Percentiles rank a stretch among this genome's conserved stretches.
phyloP scores from a whole-genome alignment of 306 rosid species.

The Mimosa pudica region DNA sequence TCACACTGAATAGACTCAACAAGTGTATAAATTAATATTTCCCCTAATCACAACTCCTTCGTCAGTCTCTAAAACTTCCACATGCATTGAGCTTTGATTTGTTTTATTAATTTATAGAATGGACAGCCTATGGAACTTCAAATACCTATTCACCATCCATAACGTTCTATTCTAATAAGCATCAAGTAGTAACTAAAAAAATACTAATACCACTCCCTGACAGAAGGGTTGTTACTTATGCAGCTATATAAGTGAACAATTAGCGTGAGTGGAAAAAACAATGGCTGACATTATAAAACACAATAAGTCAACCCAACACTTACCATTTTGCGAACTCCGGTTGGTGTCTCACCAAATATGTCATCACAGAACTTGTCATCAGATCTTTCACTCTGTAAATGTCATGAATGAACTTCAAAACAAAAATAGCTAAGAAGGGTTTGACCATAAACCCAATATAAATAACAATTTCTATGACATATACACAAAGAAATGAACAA shows the following conservation, averaged over 20 bases:
- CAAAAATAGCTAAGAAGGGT: slow-evolving; percentile 12
- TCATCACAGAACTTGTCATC: slow-evolving; percentile 80
- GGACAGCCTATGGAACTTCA: background rate
- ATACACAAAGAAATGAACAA: slow-evolving; percentile 22
- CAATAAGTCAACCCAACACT: slow-evolving; percentile 34
- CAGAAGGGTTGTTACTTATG: background rate
- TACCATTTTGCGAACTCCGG: slow-evolving; percentile 82
- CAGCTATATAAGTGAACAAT: background rate
- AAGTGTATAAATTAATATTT: background rate
- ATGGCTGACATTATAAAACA: background rate
- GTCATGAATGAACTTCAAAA: slow-evolving; percentile 34
- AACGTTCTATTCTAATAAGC: background rate
- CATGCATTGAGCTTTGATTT: background rate
- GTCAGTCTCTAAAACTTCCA: background rate
- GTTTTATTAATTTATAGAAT: background rate
- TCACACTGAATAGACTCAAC: background rate
- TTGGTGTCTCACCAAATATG: slow-evolving; percentile 99
- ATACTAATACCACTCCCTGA: background rate
- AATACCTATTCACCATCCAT: background rate
- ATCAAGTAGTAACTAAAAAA: background rate
- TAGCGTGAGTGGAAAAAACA: background rate
- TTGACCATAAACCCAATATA: background rate
- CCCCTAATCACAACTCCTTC: background rate
- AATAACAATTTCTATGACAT: background rate
- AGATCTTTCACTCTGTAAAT: slow-evolving; percentile 82